Conservation (phyloP, 441 rosid species). For the Isatis lusitanica region DNA sequence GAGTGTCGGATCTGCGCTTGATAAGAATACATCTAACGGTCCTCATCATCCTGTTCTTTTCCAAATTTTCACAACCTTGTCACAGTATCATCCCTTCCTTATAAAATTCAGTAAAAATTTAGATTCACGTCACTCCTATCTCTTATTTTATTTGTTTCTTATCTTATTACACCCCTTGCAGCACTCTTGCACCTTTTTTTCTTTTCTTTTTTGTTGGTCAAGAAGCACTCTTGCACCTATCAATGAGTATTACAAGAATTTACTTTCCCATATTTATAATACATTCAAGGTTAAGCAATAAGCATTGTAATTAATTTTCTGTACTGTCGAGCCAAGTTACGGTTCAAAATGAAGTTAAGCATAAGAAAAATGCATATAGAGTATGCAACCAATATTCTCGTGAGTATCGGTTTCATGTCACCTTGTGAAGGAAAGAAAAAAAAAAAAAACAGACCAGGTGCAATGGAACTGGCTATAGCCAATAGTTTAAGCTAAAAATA, state of each 20-base stretch:
- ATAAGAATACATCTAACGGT: conserved; percentile 26
- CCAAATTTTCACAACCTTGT: conserved; percentile 11
- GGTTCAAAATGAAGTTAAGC: neutral
- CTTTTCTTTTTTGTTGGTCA: too few relatives aligned
- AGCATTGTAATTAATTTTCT: neutral
- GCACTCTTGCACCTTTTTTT: conserved; percentile 17
- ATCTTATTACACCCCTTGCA: conserved; percentile 19
- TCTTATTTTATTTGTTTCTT: neutral
- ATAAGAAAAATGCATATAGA: neutral
- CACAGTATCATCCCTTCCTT: neutral
- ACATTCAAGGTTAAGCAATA: conserved; percentile 3
- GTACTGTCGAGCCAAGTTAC: neutral
- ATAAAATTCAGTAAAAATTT: neutral
- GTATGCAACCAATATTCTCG: neutral
- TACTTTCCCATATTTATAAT: neutral
- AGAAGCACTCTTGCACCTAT: conserved; percentile 9
- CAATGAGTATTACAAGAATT: neutral
- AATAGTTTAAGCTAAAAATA: conserved; percentile 2
- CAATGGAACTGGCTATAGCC: conserved; percentile 17
- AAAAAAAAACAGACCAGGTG: conserved; percentile 2
- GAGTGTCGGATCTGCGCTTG: conserved; percentile 42
- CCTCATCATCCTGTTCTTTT: conserved; percentile 10
- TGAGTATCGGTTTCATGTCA: conserved; percentile 11
- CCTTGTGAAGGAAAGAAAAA: neutral
- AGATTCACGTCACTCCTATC: conserved; percentile 32